Evolutionary conservation across 2,329 filamentous ascomycete species (phyloP).

Genomic region (Neurospora sp.): DNA sequence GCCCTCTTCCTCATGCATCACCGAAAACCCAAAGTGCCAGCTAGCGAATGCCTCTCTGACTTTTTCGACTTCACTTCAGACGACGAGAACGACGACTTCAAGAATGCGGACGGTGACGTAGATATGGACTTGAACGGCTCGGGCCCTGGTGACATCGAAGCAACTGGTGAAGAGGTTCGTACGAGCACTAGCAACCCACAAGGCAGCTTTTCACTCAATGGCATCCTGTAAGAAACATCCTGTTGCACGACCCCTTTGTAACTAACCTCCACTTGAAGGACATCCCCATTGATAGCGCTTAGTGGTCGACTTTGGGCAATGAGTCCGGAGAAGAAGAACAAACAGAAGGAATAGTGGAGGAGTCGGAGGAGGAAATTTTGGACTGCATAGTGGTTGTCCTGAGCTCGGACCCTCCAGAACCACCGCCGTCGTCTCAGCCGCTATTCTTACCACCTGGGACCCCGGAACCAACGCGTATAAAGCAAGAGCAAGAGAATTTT

Average conservation of each 20-base stretch:
- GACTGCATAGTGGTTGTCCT: not conserved
- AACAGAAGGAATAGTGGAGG: not conserved
- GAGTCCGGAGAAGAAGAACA: not conserved
- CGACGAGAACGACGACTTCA: not conserved
- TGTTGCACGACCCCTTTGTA: not conserved
- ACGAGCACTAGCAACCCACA: not conserved
- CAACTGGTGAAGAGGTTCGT: not conserved
- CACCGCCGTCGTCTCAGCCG: not conserved
- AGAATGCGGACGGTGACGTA: not conserved
- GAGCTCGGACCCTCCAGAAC: not conserved
- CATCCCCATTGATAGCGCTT: constrained; percentile 3
- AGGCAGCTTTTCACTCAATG: not conserved
- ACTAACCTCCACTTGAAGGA: not conserved
- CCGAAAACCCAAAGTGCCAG: not conserved
- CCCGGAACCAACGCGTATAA: not conserved
- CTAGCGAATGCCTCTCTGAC: not conserved
- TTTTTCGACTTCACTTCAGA: not conserved
- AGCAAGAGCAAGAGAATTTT: not conserved
- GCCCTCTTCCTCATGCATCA: not conserved
- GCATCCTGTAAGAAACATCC: constrained; percentile 6
- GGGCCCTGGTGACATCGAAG: not conserved
- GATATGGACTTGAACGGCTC: not conserved
- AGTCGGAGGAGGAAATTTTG: not conserved
- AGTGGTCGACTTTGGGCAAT: constrained; percentile 4
- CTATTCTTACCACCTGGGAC: not conserved